Evolutionary conservation across 1,139 yeast genomes (phyloP).

Genomic region (Candida gigantensis): DNA sequence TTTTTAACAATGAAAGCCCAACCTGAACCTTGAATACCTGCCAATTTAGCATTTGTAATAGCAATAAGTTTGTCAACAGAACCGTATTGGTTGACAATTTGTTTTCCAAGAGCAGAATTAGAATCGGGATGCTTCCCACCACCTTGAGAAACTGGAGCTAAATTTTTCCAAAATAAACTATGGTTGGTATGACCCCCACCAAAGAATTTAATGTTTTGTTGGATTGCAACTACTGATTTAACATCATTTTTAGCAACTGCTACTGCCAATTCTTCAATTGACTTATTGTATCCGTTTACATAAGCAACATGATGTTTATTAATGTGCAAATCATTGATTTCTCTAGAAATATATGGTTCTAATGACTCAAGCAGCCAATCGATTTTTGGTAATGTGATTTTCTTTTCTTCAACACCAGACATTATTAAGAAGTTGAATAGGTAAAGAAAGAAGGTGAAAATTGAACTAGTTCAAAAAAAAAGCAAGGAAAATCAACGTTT

Average conservation of each 20-base stretch:
- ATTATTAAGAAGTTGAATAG: too few relatives aligned
- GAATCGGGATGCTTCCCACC: conserved; percentile 43
- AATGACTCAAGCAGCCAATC: conserved; percentile 45
- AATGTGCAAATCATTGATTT: conserved; percentile 44
- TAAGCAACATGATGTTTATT: conserved; percentile 46
- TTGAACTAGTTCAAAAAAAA: too few relatives aligned
- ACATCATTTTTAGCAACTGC: conserved; percentile 41
- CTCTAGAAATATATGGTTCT: conserved; percentile 45
- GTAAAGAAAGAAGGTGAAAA: too few relatives aligned
- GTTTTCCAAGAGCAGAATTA: conserved; percentile 34
- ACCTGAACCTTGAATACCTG: conserved; percentile 50
- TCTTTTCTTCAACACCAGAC: conserved; percentile 10
- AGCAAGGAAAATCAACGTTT: too few relatives aligned
- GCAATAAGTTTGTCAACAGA: conserved; percentile 41
- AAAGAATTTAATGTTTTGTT: conserved; percentile 43
- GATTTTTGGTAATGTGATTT: conserved; percentile 37
- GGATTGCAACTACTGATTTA: conserved; percentile 36
- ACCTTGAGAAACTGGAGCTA: conserved; percentile 41
- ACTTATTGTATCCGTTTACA: conserved; percentile 43
- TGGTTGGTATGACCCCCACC: conserved; percentile 51
- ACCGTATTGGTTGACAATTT: conserved; percentile 41
- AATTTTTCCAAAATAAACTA: conserved; percentile 45
- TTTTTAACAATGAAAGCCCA: conserved; percentile 52
- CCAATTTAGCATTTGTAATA: conserved; percentile 40
- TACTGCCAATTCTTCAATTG: conserved; percentile 37